Base-by-base conservation (phyloP, 805 yeast species). In the Teunomyces stri region DNA sequence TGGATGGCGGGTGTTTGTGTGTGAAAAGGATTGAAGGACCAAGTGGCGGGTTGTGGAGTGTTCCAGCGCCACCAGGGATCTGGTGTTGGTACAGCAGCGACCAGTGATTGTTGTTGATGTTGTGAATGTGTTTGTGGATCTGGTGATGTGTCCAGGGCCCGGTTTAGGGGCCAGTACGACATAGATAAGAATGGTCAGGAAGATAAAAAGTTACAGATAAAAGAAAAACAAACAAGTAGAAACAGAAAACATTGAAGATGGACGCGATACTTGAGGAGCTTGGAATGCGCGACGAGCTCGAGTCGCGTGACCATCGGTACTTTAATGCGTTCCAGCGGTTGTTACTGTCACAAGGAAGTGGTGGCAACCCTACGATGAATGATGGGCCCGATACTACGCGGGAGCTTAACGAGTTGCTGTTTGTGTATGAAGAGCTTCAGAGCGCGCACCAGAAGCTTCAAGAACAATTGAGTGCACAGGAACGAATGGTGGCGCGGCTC, bases 301-400 rank as follows among this genome's bases (percentile, higher is more conserved):
- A 71, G 53, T 56, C 64, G 51, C 50, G 57, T 40, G 71, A 70
- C 49, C 51, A 59, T 2, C 54, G 57, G 9, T 68, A 63, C 50
- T 69, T 56, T 49, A 50, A 47, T 13, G 75, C 75, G 2, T 72
- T 72, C 47, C 47, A 59, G 25, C 68, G 65, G 41, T 51, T 72
- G 40, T 53, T 51, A 43, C 51, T 56, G 10, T 55, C 49, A 39
- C 47, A 57, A 13, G 44, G 43, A 44, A 35, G 1, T 13, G 30
- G 16, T 39, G 9, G 33, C 44, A 33, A 34, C 48, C 9, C 33
- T 46, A 3, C 16, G 2, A 18, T 18, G 4, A 18, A 18, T 46
- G 4, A 43, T 34, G 5, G 42, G 43, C 5, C 29, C 39, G 21
- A 48, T 39, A 13, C 12, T 45, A 16, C 29, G 6, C 15, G 28